These are phyloP conservation scores for Grigorovia jiainica DNA, from an alignment of 805 yeast species.

Conservation along the genomic window DNA sequence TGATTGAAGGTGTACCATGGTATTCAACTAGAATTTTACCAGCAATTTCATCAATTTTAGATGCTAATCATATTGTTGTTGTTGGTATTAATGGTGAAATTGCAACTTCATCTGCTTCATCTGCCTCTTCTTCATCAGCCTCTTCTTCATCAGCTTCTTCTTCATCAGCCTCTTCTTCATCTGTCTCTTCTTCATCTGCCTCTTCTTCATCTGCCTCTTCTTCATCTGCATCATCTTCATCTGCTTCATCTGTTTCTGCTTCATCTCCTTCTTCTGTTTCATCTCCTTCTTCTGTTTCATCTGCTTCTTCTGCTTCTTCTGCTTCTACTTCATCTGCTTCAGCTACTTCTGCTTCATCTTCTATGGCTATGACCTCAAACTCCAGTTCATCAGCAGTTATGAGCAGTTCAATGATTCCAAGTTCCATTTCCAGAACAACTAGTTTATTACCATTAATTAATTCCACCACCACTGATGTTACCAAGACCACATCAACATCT, in stretches of 20 bases:
- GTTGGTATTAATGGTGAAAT: slow-evolving; percentile 1
- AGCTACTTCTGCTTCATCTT: too few relatives aligned
- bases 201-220: neutral
- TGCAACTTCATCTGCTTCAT: neutral
- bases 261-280: too few relatives aligned
- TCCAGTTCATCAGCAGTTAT: too few relatives aligned
- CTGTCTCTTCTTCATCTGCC: slow-evolving; percentile 15
- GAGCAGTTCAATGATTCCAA: too few relatives aligned
- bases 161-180: slow-evolving; percentile 28
- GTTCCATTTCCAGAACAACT: too few relatives aligned
- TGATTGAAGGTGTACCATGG: slow-evolving; percentile 2
- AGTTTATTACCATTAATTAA: too few relatives aligned
- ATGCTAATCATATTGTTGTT: slow-evolving; percentile 1
- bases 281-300: too few relatives aligned
- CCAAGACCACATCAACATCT: neutral
- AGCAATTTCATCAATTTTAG: neutral
- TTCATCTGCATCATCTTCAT: slow-evolving; percentile 2
- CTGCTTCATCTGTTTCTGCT: slow-evolving; percentile 5
- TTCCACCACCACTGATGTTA: too few relatives aligned
- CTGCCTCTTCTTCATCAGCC: slow-evolving; percentile 9
- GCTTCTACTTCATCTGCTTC: too few relatives aligned
- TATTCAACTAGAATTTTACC: slow-evolving; percentile 1
- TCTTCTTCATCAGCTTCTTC: slow-evolving; percentile 15
- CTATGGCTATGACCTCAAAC: neutral
- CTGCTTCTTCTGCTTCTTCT: too few relatives aligned